phyloP scores from a whole-genome alignment of 179 eudicot genomes.

The Heliamphora pulchella region DNA sequence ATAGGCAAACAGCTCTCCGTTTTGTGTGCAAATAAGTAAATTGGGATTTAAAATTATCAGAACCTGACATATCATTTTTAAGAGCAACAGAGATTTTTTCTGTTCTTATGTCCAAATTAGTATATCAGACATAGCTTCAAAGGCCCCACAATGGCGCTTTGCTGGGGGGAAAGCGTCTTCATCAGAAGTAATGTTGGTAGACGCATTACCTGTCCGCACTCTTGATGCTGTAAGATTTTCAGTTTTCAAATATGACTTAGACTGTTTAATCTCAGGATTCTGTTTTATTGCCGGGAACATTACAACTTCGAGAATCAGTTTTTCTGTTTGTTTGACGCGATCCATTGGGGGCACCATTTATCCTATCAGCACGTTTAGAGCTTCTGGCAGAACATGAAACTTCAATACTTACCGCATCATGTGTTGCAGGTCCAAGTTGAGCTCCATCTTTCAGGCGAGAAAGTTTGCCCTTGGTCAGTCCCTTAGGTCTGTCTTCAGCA shows the following conservation, averaged over 20 bases:
- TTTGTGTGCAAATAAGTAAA: constrained; percentile 28
- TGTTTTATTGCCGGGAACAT: constrained; percentile 15
- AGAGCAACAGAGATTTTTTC: constrained; percentile 18
- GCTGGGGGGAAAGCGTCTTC: constrained; percentile 41
- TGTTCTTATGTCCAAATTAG: constrained; percentile 26
- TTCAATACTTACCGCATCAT: constrained; percentile 21
- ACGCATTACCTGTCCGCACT: constrained; percentile 16
- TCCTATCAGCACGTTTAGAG: constrained; percentile 35
- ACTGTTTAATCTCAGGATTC: constrained; percentile 18
- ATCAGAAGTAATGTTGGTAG: constrained; percentile 27
- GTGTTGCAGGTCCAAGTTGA: constrained; percentile 30
- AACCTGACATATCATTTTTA: constrained; percentile 27
- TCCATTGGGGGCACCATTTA: constrained; percentile 31
- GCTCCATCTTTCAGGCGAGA: constrained; percentile 26
- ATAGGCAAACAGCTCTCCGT: constrained; percentile 73
- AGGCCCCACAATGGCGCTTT: constrained; percentile 45
- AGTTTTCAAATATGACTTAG: constrained; percentile 18
- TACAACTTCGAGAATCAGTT: constrained; percentile 20
- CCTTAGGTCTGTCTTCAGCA: constrained; percentile 23
- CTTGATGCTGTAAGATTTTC: constrained; percentile 21
- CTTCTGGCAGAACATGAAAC: constrained; percentile 32
- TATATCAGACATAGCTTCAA: constrained; percentile 31
- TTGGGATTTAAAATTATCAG: constrained; percentile 26
- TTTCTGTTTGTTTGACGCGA: constrained; percentile 29
- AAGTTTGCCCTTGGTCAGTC: constrained; percentile 26